These are phyloP conservation scores for Penicillium coffeae DNA, from an alignment of 495 filamentous ascomycete genomes.

Conservation along the genomic window DNA sequence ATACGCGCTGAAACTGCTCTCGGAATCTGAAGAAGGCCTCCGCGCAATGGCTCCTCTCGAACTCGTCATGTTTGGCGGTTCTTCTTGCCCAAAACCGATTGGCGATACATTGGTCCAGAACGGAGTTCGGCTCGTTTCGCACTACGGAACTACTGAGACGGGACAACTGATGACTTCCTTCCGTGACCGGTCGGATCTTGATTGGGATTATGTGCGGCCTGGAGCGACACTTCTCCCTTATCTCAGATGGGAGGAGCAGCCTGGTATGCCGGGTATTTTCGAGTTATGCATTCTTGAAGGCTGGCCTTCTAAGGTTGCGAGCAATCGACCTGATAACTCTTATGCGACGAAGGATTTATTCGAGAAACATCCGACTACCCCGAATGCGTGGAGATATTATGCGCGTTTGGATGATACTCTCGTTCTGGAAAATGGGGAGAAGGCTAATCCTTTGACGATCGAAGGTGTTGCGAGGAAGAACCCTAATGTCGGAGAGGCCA, in stretches of 20 bases:
- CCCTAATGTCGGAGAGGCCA: slow-evolving; percentile 10
- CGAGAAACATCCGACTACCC: slow-evolving; percentile 27
- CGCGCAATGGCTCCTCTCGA: slow-evolving; percentile 31
- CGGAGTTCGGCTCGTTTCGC: slow-evolving; percentile 48
- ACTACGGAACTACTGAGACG: slow-evolving; percentile 49
- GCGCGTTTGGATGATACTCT: slow-evolving; percentile 36
- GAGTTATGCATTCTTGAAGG: slow-evolving; percentile 54
- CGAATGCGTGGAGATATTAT: slow-evolving; percentile 24
- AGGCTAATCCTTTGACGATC: slow-evolving; percentile 33
- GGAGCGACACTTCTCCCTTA: slow-evolving; percentile 20
- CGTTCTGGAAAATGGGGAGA: slow-evolving; percentile 38
- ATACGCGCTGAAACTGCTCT: slow-evolving; percentile 46
- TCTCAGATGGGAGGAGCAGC: slow-evolving; percentile 49
- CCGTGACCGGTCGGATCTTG: slow-evolving; percentile 40
- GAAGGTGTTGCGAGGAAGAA: slow-evolving; percentile 23
- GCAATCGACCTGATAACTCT: slow-evolving; percentile 53
- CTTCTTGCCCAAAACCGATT: slow-evolving; percentile 45
- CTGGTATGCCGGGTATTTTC: slow-evolving; percentile 34
- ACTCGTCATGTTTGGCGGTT: slow-evolving; percentile 47
- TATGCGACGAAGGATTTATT: slow-evolving; percentile 59
- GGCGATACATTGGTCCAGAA: slow-evolving; percentile 47
- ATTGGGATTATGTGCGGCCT: slow-evolving; percentile 59
- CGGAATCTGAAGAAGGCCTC: slow-evolving; percentile 41
- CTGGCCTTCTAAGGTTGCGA: slow-evolving; percentile 61
- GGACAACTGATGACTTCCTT: slow-evolving; percentile 52